Percentiles rank a stretch among this genome's conserved stretches.
Evolutionary conservation across 768 basidiomycete genomes (phyloP).

Genomic region (Russula sp.): DNA sequence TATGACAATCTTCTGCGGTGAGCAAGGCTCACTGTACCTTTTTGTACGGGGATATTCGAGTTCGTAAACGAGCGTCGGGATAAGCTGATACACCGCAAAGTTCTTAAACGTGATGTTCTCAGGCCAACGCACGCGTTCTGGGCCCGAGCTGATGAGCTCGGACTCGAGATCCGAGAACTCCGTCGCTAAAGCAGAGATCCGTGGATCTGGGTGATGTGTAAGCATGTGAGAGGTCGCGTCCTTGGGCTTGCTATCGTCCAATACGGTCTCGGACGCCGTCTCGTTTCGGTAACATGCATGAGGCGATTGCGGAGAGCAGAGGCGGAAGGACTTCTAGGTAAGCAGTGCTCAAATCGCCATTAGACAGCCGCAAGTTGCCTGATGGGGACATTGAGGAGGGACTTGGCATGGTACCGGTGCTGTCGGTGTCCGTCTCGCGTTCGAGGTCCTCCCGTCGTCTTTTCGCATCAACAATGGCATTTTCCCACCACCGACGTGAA

Average conservation of each 20-base stretch:
- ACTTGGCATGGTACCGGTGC: conserved; percentile 17
- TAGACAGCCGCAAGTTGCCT: conserved; percentile 46
- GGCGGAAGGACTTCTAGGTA: conserved; percentile 55
- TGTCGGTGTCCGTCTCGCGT: conserved; percentile 33
- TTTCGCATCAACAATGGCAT: conserved; percentile 53
- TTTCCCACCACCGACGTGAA: conserved; percentile 60
- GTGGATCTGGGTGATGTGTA: conserved; percentile 60
- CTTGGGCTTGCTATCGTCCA: conserved; percentile 26
- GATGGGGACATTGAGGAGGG: conserved; percentile 31
- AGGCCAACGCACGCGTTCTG: conserved; percentile 70
- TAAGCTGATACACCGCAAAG: conserved; percentile 81
- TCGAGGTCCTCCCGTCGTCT: conserved; percentile 45
- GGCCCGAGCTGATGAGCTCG: conserved; percentile 74
- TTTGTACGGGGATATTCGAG: conserved; percentile 93
- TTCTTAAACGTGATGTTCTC: conserved; percentile 78
- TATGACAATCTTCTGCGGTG: background rate
- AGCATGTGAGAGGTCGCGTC: conserved; percentile 45
- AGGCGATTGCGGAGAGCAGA: conserved; percentile 58
- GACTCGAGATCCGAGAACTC: conserved; percentile 73
- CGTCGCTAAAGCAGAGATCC: conserved; percentile 65
- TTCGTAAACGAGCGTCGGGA: conserved; percentile 94
- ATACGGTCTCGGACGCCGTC: background rate
- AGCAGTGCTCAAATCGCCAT: conserved; percentile 46
- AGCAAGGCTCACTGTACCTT: conserved; percentile 45
- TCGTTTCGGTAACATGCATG: conserved; percentile 20